Evolutionary conservation across 441 rosid species (phyloP).

Genomic region (Jatropha multifida): DNA sequence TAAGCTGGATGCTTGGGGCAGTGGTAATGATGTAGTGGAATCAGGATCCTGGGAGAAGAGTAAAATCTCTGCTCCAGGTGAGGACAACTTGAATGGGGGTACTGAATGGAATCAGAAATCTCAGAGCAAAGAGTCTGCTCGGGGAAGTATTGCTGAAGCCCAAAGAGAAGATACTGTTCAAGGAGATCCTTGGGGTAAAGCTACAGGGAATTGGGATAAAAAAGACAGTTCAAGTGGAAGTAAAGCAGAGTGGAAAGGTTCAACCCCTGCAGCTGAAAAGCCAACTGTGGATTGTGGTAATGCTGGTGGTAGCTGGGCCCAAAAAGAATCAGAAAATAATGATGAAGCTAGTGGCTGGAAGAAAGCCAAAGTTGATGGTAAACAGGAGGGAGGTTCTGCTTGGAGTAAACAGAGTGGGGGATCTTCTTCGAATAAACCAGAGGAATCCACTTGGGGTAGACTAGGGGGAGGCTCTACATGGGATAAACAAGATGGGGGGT

Average conservation of each 20-base stretch:
- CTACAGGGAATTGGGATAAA: conserved; percentile 27
- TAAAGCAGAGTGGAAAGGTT: conserved; percentile 27
- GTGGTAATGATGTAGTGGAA: conserved; percentile 28
- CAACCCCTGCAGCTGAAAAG: conserved; percentile 14
- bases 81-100: conserved; percentile 13
- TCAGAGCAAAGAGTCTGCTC: conserved; percentile 10
- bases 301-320: conserved; percentile 18
- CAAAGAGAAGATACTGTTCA: conserved; percentile 20
- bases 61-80: conserved; percentile 15
- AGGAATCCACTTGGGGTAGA: conserved; percentile 25
- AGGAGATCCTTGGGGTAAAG: conserved; percentile 46
- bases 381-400: conserved; percentile 23
- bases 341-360: conserved; percentile 34
- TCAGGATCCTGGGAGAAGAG: conserved; percentile 26
- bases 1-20: conserved; percentile 30
- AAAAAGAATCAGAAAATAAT: conserved; percentile 23
- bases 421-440: conserved; percentile 29
- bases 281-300: conserved; percentile 26
- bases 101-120: conserved; percentile 21
- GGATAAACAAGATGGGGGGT: conserved; percentile 18
- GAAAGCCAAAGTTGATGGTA: conserved; percentile 23
- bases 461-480: conserved; percentile 27
- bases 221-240: conserved; percentile 29
- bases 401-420: conserved; percentile 27
- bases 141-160: conserved; percentile 28